Evolutionary conservation across 2,329 filamentous ascomycete genomes (phyloP).

Genomic region (Trichoderma sp.): DNA sequence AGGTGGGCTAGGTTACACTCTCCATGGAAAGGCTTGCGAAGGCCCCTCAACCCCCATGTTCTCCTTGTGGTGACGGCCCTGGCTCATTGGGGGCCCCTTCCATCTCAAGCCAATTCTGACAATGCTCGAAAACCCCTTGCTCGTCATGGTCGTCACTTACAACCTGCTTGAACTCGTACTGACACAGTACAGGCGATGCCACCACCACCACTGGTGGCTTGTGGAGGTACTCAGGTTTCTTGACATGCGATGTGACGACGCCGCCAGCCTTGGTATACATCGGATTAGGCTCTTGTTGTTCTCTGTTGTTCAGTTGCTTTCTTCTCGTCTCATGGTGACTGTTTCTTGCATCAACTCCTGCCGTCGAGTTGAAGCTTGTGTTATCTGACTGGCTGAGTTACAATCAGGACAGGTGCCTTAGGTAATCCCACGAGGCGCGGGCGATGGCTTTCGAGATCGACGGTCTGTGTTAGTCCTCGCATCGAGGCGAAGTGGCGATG

Average conservation of each 20-base stretch:
- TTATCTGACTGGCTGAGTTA: constrained; percentile 8
- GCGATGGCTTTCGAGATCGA: neutral
- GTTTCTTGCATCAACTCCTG: neutral
- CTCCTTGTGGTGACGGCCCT: neutral
- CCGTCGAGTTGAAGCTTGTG: too few species aligned
- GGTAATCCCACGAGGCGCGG: neutral
- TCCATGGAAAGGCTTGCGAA: constrained; percentile 13
- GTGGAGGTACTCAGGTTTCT: constrained; percentile 5
- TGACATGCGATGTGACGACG: constrained; percentile 13
- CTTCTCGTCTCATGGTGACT: neutral
- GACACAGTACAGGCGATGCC: neutral
- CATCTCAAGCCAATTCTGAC: constrained; percentile 1
- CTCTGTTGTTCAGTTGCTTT: neutral
- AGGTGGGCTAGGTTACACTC: too few species aligned
- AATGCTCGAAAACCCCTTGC: neutral
- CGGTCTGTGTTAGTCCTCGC: neutral
- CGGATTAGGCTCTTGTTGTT: constrained; percentile 1
- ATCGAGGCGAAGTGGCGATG: constrained; percentile 13
- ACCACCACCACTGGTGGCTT: constrained; percentile 2
- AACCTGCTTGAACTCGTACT: neutral
- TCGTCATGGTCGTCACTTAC: constrained; percentile 2
- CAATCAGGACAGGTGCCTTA: neutral
- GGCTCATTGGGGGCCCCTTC: neutral
- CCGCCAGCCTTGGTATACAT: neutral
- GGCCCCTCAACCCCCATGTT: too few species aligned